Conservation (phyloP, 129 eudicot species). For the Lonicera japonica region DNA sequence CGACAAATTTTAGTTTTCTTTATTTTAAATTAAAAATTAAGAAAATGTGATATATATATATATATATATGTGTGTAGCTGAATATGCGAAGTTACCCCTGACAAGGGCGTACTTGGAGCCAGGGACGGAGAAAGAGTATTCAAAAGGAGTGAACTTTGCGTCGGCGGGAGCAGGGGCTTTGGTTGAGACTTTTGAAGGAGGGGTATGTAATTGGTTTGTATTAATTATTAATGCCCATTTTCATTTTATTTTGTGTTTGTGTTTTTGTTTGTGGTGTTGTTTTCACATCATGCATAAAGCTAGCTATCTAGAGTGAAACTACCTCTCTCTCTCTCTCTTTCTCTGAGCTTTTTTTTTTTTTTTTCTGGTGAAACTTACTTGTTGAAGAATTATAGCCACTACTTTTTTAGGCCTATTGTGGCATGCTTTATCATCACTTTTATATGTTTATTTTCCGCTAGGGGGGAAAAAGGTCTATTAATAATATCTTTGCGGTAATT, state of each 20-base stretch:
- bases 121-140: neutral
- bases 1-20: neutral
- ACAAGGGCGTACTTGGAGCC: slow-evolving; percentile 46
- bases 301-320: neutral
- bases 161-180: slow-evolving; percentile 73
- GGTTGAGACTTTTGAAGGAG: slow-evolving; percentile 44
- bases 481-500: too few species aligned
- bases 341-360: neutral
- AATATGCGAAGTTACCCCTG: slow-evolving; percentile 47
- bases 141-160: slow-evolving; percentile 62
- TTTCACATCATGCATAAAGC: slow-evolving; percentile 14
- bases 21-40: neutral
- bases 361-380: neutral
- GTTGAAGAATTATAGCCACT: too few species aligned
- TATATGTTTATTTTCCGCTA: too few species aligned
- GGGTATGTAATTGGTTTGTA: slow-evolving; percentile 26
- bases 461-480: too few species aligned
- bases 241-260: neutral
- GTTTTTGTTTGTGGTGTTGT: neutral
- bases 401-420: too few species aligned
- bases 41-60: too few species aligned
- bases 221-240: too few species aligned
- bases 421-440: too few species aligned
- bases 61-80: too few species aligned
- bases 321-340: too few species aligned